These are phyloP conservation scores for Uronychia binucleata DNA, from an alignment of 73 alveolate genomes.

Conservation along the genomic window DNA sequence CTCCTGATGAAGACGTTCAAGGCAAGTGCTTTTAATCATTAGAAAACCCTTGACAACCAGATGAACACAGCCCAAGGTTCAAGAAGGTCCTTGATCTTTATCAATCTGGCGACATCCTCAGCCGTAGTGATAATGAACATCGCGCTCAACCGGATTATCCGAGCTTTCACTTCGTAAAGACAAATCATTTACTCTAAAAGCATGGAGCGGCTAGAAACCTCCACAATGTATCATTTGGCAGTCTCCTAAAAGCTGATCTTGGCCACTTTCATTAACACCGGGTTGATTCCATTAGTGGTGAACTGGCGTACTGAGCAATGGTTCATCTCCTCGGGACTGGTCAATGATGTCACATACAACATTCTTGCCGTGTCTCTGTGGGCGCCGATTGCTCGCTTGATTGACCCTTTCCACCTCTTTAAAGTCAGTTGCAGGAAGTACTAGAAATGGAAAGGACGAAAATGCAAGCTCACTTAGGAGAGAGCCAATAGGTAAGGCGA, in stretches of 20 bases:
- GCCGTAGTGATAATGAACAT: constrained; percentile 57
- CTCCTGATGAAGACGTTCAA: constrained; percentile 37
- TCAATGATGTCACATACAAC: constrained; percentile 35
- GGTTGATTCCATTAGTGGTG: constrained; percentile 59
- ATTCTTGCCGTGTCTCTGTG: constrained; percentile 33
- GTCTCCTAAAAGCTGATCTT: constrained; percentile 66
- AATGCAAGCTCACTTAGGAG: constrained; percentile 34
- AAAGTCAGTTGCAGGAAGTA: constrained; percentile 21
- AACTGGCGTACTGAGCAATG: constrained; percentile 16
- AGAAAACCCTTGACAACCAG: neutral
- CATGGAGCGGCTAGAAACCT: constrained; percentile 61
- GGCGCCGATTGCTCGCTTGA: constrained; percentile 37
- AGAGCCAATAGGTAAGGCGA: constrained; percentile 22
- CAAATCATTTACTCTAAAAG: constrained; percentile 11
- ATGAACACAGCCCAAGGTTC: constrained; percentile 21
- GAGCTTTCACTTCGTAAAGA: neutral
- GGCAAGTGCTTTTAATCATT: neutral
- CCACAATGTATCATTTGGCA: constrained; percentile 66
- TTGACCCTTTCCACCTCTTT: constrained; percentile 44
- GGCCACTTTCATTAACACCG: constrained; percentile 74
- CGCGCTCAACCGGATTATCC: constrained; percentile 33
- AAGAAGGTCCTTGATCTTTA: neutral
- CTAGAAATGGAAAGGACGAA: constrained; percentile 23
- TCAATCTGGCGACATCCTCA: constrained; percentile 50
- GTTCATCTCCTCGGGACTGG: constrained; percentile 56